These are phyloP conservation scores for Fusarium vanettenii DNA, from an alignment of 2,329 filamentous ascomycete species.

Conservation along the genomic window DNA sequence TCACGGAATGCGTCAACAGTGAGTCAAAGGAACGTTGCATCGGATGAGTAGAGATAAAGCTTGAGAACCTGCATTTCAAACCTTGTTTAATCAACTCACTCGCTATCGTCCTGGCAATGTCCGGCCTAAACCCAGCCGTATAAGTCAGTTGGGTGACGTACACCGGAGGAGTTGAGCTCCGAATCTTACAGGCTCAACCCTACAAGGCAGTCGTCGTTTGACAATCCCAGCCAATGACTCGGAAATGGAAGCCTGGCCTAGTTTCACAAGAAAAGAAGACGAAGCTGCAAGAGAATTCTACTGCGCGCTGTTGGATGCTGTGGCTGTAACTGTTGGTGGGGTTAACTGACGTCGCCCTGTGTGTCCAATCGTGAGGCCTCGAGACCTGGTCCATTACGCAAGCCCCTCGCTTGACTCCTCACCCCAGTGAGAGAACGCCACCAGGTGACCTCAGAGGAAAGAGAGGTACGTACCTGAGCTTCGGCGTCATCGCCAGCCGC, in stretches of 20 bases:
- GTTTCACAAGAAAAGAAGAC: background rate
- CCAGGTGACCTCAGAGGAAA: slow-evolving; percentile 26
- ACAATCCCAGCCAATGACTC: background rate
- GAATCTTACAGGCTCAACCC: background rate
- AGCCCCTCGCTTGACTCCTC: slow-evolving; percentile 26
- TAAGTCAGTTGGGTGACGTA: slow-evolving; percentile 25
- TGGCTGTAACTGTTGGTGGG: slow-evolving; percentile 20
- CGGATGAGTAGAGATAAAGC: background rate
- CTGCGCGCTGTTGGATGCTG: slow-evolving; percentile 20
- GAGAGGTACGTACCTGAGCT: slow-evolving; percentile 15
- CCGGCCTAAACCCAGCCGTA: background rate
- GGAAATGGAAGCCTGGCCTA: background rate
- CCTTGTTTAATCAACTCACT: background rate
- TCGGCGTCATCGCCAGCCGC: slow-evolving; percentile 33
- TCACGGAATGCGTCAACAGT: background rate
- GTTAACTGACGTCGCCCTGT: slow-evolving; percentile 9
- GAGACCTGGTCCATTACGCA: slow-evolving; percentile 32
- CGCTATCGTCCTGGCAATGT: slow-evolving; percentile 1
- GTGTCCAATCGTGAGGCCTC: slow-evolving; percentile 15
- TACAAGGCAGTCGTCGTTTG: background rate
- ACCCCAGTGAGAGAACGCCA: slow-evolving; percentile 26
- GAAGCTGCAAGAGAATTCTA: background rate
- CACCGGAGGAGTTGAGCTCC: background rate
- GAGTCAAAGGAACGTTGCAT: background rate
- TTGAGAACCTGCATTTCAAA: background rate